phyloP scores from a whole-genome alignment of 78 protist genomes.

The Blattamonas nauphoetae region DNA sequence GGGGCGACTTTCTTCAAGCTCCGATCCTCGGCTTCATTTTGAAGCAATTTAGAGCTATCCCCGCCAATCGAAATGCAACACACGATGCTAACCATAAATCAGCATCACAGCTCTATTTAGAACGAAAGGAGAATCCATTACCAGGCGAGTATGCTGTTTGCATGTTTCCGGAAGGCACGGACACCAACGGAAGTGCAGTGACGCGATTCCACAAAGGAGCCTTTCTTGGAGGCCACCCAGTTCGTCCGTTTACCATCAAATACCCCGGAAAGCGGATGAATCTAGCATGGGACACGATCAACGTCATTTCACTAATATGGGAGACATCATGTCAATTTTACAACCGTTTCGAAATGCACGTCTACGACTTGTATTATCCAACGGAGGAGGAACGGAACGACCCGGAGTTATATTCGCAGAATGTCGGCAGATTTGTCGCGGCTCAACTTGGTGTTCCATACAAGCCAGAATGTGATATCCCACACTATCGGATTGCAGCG shows the following conservation, averaged over 20 bases:
- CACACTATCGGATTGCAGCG: no score
- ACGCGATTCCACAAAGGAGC: background rate
- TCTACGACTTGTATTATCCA: background rate
- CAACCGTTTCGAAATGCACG: background rate
- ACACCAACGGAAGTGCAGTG: background rate
- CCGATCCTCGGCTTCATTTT: background rate
- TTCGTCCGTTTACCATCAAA: background rate
- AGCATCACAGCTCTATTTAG: background rate
- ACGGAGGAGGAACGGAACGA: background rate
- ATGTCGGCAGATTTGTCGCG: background rate
- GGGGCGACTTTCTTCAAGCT: background rate
- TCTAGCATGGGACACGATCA: background rate
- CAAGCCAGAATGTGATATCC: background rate
- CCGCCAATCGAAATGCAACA: background rate
- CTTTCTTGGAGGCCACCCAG: background rate
- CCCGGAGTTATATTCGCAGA: background rate
- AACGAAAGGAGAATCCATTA: background rate
- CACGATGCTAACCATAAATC: background rate
- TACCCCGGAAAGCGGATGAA: background rate
- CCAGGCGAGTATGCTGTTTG: background rate
- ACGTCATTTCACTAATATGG: background rate
- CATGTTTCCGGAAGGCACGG: background rate
- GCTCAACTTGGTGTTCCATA: background rate
- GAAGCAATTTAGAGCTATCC: background rate
- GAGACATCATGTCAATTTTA: background rate